Conservation (phyloP, 768 basidiomycete species). For the Rubroboletus satanas region DNA sequence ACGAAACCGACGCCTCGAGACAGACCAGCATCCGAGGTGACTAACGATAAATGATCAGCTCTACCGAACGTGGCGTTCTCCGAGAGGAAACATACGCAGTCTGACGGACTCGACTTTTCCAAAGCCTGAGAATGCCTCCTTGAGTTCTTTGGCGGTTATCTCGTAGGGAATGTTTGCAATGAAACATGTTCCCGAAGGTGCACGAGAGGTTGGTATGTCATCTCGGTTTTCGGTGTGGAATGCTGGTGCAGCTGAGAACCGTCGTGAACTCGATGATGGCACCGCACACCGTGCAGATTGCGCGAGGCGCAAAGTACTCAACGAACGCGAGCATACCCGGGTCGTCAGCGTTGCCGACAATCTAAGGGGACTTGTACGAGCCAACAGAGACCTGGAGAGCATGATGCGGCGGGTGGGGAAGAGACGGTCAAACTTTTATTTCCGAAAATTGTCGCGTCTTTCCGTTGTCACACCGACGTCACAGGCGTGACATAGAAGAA, state of each 20-base stretch:
- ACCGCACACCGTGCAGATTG: neutral
- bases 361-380: constrained; percentile 8
- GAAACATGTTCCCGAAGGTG: constrained; percentile 40
- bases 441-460: constrained; percentile 15
- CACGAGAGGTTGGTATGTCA: neutral
- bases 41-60: constrained; percentile 10
- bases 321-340: constrained; percentile 13
- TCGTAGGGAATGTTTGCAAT: constrained; percentile 54
- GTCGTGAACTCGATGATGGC: constrained; percentile 9
- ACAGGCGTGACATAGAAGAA: constrained; percentile 12
- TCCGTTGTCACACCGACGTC: constrained; percentile 18
- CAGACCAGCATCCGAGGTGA: constrained; percentile 32
- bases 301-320: constrained; percentile 7
- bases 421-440: neutral
- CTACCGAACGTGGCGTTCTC: neutral
- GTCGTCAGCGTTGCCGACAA: constrained; percentile 8
- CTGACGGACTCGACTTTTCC: constrained; percentile 38
- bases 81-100: constrained; percentile 36
- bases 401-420: constrained; percentile 7
- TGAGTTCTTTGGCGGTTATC: constrained; percentile 38
- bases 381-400: constrained; percentile 23
- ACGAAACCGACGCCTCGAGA: constrained; percentile 46
- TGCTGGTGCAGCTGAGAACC: constrained; percentile 18
- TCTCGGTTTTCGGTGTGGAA: constrained; percentile 1
- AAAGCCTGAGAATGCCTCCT: constrained; percentile 40